Conservation (phyloP, 768 basidiomycete genomes). For the Goffeauzyma gilvescens region DNA sequence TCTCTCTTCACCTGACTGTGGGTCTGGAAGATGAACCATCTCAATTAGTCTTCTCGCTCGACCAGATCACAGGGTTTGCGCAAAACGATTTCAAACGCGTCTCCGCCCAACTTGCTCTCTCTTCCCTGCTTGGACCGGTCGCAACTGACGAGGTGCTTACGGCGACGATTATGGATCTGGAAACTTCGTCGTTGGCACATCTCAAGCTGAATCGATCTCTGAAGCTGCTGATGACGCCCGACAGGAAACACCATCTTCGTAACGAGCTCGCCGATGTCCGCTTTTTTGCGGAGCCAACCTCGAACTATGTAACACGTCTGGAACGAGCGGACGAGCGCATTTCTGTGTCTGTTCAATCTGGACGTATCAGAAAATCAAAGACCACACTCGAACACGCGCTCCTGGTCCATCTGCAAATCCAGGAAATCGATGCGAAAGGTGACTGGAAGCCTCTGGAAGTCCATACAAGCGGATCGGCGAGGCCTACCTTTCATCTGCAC, state of each 20-base stretch:
- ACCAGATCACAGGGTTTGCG: slow-evolving; percentile 70
- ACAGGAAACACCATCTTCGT: slow-evolving; percentile 53
- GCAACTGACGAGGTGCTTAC: slow-evolving; percentile 63
- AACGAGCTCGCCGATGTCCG: slow-evolving; percentile 78
- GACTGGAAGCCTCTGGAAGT: slow-evolving; percentile 69
- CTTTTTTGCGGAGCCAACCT: slow-evolving; percentile 64
- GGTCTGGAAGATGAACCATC: slow-evolving; percentile 27
- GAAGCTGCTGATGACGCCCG: slow-evolving; percentile 55
- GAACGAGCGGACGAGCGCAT: slow-evolving; percentile 82
- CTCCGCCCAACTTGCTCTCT: slow-evolving; percentile 72
- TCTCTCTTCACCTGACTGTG: slow-evolving; percentile 49
- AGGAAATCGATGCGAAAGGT: slow-evolving; percentile 69
- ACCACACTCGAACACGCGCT: slow-evolving; percentile 79
- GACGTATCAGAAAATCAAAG: slow-evolving; percentile 55
- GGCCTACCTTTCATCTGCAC: slow-evolving; percentile 68
- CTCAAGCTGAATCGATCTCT: slow-evolving; percentile 66
- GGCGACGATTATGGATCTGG: slow-evolving; percentile 56
- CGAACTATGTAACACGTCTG: slow-evolving; percentile 69
- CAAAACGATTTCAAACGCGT: slow-evolving; percentile 71
- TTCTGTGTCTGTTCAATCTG: slow-evolving; percentile 1
- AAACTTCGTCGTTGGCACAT: slow-evolving; percentile 50
- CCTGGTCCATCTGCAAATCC: slow-evolving; percentile 56
- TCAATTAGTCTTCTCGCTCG: slow-evolving; percentile 65
- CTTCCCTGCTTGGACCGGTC: slow-evolving; percentile 61
- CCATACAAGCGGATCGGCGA: slow-evolving; percentile 52